Conservation (phyloP, 768 basidiomycete species). For the Tubosaeta sp. region DNA sequence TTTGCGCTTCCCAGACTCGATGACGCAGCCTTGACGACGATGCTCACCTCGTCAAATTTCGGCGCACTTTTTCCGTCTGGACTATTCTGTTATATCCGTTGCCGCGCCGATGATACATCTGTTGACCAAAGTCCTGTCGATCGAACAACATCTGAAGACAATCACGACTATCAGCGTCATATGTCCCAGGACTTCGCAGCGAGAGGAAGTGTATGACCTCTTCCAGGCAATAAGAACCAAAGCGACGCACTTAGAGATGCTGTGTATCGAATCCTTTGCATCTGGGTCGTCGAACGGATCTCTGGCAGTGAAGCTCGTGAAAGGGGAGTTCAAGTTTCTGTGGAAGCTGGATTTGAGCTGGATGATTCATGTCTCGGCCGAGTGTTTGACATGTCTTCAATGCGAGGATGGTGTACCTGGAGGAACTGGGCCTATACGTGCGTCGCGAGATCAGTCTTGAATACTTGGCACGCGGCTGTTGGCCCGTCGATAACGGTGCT, state of each 20-base stretch:
- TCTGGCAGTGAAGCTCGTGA: constrained; percentile 13
- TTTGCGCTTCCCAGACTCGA: constrained; percentile 26
- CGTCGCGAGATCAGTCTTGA: too few relatives aligned
- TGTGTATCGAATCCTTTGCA: constrained; percentile 22
- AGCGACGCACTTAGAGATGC: constrained; percentile 14
- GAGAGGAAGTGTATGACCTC: too few relatives aligned
- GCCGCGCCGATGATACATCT: constrained; percentile 16
- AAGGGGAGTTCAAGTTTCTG: constrained; percentile 17
- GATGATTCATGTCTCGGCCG: constrained; percentile 20
- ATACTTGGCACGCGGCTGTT: too few relatives aligned
- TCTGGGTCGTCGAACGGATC: constrained; percentile 7
- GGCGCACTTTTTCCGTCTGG: constrained; percentile 23
- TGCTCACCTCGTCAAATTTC: constrained; percentile 21
- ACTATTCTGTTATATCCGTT: constrained; percentile 27
- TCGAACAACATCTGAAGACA: too few relatives aligned
- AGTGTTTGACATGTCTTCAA: constrained; percentile 21
- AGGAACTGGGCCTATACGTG: constrained; percentile 22
- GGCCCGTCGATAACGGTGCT: too few relatives aligned
- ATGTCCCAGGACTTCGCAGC: too few relatives aligned
- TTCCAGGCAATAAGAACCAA: not conserved
- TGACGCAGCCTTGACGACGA: constrained; percentile 16
- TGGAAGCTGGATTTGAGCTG: constrained; percentile 23
- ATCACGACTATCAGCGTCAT: too few relatives aligned
- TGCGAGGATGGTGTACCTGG: constrained; percentile 18
- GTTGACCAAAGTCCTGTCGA: too few relatives aligned